These are phyloP conservation scores for Fraxinus velutina DNA, from an alignment of 305 asterid species.

Conservation along the genomic window DNA sequence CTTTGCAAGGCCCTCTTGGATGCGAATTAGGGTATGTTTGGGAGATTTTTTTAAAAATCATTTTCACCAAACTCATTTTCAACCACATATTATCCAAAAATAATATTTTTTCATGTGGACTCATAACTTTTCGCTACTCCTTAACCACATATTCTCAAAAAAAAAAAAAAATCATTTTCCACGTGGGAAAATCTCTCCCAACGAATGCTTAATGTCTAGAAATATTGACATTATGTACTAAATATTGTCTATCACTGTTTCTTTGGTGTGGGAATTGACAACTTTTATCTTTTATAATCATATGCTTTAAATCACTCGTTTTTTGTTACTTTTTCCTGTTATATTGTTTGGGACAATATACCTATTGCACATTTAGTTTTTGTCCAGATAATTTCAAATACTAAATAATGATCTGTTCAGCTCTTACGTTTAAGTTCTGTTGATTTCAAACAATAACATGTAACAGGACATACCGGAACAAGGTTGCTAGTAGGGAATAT, in stretches of 20 bases:
- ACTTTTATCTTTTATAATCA: background rate
- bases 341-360: background rate
- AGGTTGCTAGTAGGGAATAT: slow-evolving; percentile 65
- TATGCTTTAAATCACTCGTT: background rate
- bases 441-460: slow-evolving; percentile 21
- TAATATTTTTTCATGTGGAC: no score
- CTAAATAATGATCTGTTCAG: background rate
- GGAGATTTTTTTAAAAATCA: no score
- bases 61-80: no score
- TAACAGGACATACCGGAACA: slow-evolving; percentile 82
- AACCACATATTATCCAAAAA: no score
- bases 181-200: no score
- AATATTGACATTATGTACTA: background rate
- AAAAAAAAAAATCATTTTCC: no score
- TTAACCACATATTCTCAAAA: no score
- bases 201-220: no score
- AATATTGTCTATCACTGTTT: background rate
- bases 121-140: no score
- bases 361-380: background rate
- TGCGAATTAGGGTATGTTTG: background rate
- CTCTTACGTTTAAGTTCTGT: background rate
- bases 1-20: background rate
- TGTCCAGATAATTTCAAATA: slow-evolving; percentile 18
- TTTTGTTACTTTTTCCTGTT: background rate
- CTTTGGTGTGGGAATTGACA: background rate